phyloP scores from a whole-genome alignment of 108 stramenopile genomes.

The Cyclostephanos tholiformis region DNA sequence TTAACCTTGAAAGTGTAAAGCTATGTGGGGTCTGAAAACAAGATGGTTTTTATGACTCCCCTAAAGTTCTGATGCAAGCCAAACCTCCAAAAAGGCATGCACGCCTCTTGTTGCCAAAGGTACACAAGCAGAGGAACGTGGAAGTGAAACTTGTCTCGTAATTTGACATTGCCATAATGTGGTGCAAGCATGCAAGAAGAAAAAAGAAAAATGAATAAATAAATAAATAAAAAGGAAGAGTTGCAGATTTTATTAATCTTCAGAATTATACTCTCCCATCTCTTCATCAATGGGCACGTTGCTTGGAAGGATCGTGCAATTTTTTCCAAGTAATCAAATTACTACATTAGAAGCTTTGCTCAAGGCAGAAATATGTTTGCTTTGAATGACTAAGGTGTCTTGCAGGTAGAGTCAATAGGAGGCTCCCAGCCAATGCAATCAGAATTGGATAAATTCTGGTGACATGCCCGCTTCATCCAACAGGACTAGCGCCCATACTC shows the following conservation, averaged over 20 bases:
- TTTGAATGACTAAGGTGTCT: neutral
- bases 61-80: too few relatives aligned
- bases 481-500: conserved; percentile 22
- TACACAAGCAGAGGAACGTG: too few relatives aligned
- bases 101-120: too few relatives aligned
- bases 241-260: neutral
- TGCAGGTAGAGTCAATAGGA: neutral
- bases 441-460: neutral
- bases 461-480: conserved; percentile 10
- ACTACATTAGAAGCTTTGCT: neutral
- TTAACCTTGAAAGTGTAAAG: too few relatives aligned
- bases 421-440: conserved; percentile 11
- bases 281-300: neutral
- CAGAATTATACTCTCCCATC: neutral
- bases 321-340: neutral
- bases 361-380: neutral
- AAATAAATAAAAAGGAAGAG: too few relatives aligned
- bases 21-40: too few relatives aligned
- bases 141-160: too few relatives aligned
- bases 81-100: too few relatives aligned
- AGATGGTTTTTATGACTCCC: too few relatives aligned
- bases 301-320: neutral
- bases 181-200: too few relatives aligned
- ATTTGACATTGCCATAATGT: too few relatives aligned
- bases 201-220: too few relatives aligned